Percentiles rank a stretch among this genome's conserved stretches.
These are phyloP conservation scores for Ochetophila trinervis DNA, from an alignment of 306 rosid genomes.

Conservation along the genomic window DNA sequence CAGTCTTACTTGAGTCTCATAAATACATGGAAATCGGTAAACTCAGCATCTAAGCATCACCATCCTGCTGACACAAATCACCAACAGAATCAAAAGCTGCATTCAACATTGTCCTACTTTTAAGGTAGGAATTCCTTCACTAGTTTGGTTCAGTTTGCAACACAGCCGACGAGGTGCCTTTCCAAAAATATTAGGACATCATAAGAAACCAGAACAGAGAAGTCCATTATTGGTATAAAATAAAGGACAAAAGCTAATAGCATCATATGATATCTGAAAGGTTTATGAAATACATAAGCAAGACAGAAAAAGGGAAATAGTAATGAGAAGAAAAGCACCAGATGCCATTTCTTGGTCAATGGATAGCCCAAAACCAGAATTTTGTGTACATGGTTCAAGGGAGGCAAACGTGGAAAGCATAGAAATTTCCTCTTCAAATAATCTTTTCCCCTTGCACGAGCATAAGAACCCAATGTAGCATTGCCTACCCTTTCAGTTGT, in stretches of 20 bases:
- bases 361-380: conserved; percentile 49
- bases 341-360: conserved; percentile 63
- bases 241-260: background rate
- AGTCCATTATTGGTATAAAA: background rate
- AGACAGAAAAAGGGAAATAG: background rate
- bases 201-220: conserved; percentile 7
- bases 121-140: conserved; percentile 47
- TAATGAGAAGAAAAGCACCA: conserved; percentile 39
- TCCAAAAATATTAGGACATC: conserved; percentile 21
- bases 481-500: conserved; percentile 45
- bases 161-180: conserved; percentile 72
- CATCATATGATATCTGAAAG: background rate
- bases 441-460: conserved; percentile 42
- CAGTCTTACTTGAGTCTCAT: no score
- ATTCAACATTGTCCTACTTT: conserved; percentile 61
- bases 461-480: conserved; percentile 57
- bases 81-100: conserved; percentile 39
- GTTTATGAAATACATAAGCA: background rate
- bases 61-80: conserved; percentile 23
- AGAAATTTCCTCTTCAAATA: conserved; percentile 57
- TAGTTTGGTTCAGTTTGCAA: conserved; percentile 45
- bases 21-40: no score
- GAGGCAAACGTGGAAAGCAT: conserved; percentile 54
- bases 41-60: background rate
- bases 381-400: conserved; percentile 42